phyloP scores from a whole-genome alignment of 495 filamentous ascomycete species.

The Apiosordaria backusii region DNA sequence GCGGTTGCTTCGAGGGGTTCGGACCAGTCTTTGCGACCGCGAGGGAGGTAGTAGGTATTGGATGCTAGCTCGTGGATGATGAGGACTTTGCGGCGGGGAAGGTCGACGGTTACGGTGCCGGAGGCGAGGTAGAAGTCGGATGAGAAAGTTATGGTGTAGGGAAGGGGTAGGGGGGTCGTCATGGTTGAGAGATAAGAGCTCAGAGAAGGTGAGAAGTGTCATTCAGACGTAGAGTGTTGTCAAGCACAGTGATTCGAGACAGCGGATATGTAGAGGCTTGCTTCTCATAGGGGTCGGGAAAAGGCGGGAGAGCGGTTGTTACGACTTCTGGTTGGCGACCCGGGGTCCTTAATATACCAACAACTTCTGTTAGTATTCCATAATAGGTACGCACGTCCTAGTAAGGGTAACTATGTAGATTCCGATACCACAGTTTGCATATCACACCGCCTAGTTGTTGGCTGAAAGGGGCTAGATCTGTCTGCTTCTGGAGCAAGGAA shows the following conservation, averaged over 20 bases:
- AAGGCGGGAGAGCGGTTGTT: not conserved
- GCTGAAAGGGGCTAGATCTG: not conserved
- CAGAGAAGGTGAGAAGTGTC: too few relatives aligned
- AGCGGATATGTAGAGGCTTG: too few relatives aligned
- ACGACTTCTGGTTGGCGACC: not conserved
- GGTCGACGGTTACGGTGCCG: conserved; percentile 30
- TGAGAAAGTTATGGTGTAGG: conserved; percentile 22
- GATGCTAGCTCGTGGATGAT: conserved; percentile 22
- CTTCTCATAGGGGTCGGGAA: too few relatives aligned
- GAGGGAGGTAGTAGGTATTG: conserved; percentile 27
- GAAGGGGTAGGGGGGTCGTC: not conserved
- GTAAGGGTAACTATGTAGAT: not conserved
- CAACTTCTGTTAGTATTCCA: not conserved
- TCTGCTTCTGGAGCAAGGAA: not conserved
- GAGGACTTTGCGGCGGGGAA: conserved; percentile 23
- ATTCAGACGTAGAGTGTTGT: too few relatives aligned
- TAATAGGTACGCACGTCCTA: not conserved
- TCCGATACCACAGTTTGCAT: not conserved
- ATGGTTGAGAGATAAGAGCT: too few relatives aligned
- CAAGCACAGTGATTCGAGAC: too few relatives aligned
- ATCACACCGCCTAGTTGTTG: not conserved
- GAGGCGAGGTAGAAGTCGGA: conserved; percentile 31
- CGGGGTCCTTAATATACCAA: not conserved
- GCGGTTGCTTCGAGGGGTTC: conserved; percentile 26
- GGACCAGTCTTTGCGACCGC: conserved; percentile 33